phyloP scores from a whole-genome alignment of 352 stramenopile species.

The Phytophthora crassamura region DNA sequence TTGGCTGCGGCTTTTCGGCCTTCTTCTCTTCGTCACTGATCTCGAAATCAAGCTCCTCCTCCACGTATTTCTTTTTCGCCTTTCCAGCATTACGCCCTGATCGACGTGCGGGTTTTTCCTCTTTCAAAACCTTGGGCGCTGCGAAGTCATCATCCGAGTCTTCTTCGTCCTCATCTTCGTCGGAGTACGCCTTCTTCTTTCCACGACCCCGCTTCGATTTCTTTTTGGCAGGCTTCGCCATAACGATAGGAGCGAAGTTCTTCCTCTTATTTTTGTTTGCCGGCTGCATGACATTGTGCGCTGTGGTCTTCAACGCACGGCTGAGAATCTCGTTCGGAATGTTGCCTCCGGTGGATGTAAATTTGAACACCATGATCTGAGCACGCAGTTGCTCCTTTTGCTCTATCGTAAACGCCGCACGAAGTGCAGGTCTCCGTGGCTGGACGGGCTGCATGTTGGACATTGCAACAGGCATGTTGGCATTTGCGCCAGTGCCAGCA shows the following conservation, averaged over 20 bases:
- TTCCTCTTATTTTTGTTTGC: slow-evolving; percentile 79
- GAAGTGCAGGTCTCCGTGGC: slow-evolving; percentile 49
- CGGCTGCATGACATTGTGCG: slow-evolving; percentile 64
- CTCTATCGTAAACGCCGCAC: slow-evolving; percentile 76
- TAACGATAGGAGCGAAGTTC: slow-evolving; percentile 63
- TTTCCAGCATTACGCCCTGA: slow-evolving; percentile 87
- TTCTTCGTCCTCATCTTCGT: slow-evolving; percentile 84
- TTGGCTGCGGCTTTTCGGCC: slow-evolving; percentile 32
- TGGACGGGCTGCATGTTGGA: slow-evolving; percentile 66
- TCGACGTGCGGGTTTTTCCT: slow-evolving; percentile 68
- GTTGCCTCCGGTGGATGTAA: slow-evolving; percentile 77
- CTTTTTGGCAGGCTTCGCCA: slow-evolving; percentile 72
- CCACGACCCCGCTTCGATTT: slow-evolving; percentile 65
- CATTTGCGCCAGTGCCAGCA: slow-evolving; percentile 46
- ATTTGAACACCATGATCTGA: slow-evolving; percentile 94
- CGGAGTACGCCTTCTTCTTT: slow-evolving; percentile 73
- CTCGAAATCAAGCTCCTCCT: slow-evolving; percentile 80
- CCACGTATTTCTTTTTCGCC: slow-evolving; percentile 87
- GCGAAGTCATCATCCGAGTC: slow-evolving; percentile 65
- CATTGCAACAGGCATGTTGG: slow-evolving; percentile 56
- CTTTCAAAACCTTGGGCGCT: slow-evolving; percentile 43
- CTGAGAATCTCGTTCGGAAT: slow-evolving; percentile 82
- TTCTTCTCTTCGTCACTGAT: slow-evolving; percentile 76
- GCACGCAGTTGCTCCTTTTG: slow-evolving; percentile 90
- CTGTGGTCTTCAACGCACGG: slow-evolving; percentile 73